These are phyloP conservation scores for Colletotrichum liaoningense DNA, from an alignment of 2,329 filamentous ascomycete genomes.

Conservation along the genomic window DNA sequence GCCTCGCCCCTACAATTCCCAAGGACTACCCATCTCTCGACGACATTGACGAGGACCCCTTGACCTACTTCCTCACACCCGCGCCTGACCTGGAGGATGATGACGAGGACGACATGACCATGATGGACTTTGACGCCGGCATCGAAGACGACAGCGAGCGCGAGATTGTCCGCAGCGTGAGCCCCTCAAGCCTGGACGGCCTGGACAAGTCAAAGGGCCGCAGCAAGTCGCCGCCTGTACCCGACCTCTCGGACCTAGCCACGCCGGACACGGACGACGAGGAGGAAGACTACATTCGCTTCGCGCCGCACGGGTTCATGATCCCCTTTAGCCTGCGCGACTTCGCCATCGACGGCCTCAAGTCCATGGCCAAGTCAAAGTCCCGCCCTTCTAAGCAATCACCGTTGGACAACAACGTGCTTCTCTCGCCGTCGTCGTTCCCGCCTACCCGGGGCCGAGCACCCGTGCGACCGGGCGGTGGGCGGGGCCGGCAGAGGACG, in stretches of 20 bases:
- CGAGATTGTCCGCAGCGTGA: slow-evolving; percentile 64
- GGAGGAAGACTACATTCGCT: slow-evolving; percentile 63
- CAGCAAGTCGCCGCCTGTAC: slow-evolving; percentile 44
- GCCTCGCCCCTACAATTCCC: slow-evolving; percentile 55
- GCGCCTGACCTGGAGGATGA: slow-evolving; percentile 54
- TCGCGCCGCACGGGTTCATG: slow-evolving; percentile 52
- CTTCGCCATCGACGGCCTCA: slow-evolving; percentile 51
- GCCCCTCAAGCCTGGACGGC: slow-evolving; percentile 66
- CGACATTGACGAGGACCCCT: slow-evolving; percentile 63
- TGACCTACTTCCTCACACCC: slow-evolving; percentile 68
- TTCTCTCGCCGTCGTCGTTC: slow-evolving; percentile 45
- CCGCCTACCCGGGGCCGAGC: slow-evolving; percentile 45
- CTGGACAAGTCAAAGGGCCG: slow-evolving; percentile 56
- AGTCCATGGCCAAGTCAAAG: slow-evolving; percentile 36
- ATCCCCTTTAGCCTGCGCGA: slow-evolving; percentile 57
- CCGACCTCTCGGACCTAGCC: slow-evolving; percentile 55
- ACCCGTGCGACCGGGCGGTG: slow-evolving; percentile 38
- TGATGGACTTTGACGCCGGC: slow-evolving; percentile 67
- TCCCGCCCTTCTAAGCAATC: slow-evolving; percentile 31
- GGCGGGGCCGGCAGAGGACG: slow-evolving; percentile 43
- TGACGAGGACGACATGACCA: slow-evolving; percentile 51
- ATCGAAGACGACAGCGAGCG: slow-evolving; percentile 63
- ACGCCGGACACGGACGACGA: slow-evolving; percentile 56
- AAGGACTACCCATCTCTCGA: slow-evolving; percentile 58
- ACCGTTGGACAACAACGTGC: slow-evolving; percentile 42